phyloP scores from a whole-genome alignment of 2,329 filamentous ascomycete genomes.

The Metarhizium brunneum region DNA sequence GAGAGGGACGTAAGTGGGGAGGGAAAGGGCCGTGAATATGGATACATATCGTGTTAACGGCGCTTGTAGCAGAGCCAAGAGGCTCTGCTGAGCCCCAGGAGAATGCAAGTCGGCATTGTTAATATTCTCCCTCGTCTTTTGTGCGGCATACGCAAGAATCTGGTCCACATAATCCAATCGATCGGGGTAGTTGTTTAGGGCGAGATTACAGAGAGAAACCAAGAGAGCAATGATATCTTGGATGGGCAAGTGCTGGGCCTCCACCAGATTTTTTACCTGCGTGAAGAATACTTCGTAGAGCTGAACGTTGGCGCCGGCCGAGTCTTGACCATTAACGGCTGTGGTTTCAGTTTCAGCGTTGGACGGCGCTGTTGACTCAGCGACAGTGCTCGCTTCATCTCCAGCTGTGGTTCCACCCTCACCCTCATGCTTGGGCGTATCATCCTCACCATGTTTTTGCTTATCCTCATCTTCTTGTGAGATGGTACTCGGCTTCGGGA shows the following conservation, averaged over 20 bases:
- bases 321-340: slow-evolving; percentile 36
- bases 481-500: slow-evolving; percentile 21
- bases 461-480: slow-evolving; percentile 20
- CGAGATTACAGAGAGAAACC: slow-evolving; percentile 88
- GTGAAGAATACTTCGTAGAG: slow-evolving; percentile 97
- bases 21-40: slow-evolving; percentile 88
- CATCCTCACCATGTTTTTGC: slow-evolving; percentile 23
- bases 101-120: slow-evolving; percentile 96
- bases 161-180: slow-evolving; percentile 92
- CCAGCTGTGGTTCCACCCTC: slow-evolving; percentile 14
- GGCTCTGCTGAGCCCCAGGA: slow-evolving; percentile 73
- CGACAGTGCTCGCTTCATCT: slow-evolving; percentile 20
- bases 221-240: slow-evolving; percentile 90
- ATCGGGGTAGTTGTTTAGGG: slow-evolving; percentile 91
- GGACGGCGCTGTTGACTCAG: slow-evolving; percentile 26
- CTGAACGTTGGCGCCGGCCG: slow-evolving; percentile 58
- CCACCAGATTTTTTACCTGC: slow-evolving; percentile 88
- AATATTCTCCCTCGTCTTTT: slow-evolving; percentile 78
- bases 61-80: slow-evolving; percentile 82
- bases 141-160: slow-evolving; percentile 77
- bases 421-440: slow-evolving; percentile 15
- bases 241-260: slow-evolving; percentile 81
- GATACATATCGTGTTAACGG: slow-evolving; percentile 86
- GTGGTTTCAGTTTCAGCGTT: slow-evolving; percentile 38
- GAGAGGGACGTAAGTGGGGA: slow-evolving; percentile 86